phyloP scores from a whole-genome alignment of 2,329 filamentous ascomycete species.

The Aspergillus aculeatinus region DNA sequence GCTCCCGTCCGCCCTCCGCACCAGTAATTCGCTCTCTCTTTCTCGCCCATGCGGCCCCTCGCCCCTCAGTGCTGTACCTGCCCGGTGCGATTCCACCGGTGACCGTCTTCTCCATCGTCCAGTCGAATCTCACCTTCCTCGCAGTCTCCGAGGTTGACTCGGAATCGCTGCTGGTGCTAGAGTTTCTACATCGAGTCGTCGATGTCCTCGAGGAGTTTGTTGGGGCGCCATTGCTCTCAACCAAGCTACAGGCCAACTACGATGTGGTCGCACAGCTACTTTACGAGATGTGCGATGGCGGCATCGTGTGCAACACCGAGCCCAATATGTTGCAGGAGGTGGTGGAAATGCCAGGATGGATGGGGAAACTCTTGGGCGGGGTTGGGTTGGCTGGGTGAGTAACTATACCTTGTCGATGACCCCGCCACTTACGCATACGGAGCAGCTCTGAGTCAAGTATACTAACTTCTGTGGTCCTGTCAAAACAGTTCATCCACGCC shows the following conservation, averaged over 20 bases:
- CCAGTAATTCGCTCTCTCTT: conserved; percentile 79
- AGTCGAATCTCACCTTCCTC: conserved; percentile 83
- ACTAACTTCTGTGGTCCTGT: neutral
- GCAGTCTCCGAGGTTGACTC: conserved; percentile 82
- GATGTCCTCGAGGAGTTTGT: conserved; percentile 94
- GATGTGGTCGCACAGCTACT: conserved; percentile 91
- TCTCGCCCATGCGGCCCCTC: conserved; percentile 74
- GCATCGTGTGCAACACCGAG: conserved; percentile 85
- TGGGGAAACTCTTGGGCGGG: conserved; percentile 84
- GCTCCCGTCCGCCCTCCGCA: conserved; percentile 74
- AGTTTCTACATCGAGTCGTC: conserved; percentile 90
- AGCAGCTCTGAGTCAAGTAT: neutral
- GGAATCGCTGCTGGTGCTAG: conserved; percentile 84
- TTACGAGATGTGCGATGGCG: conserved; percentile 94
- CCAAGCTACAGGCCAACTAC: conserved; percentile 85
- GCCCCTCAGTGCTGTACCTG: conserved; percentile 83
- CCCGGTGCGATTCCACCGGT: conserved; percentile 79
- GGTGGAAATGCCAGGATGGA: conserved; percentile 85
- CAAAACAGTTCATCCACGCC: conserved; percentile 38
- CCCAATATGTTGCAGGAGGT: conserved; percentile 87
- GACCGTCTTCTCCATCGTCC: conserved; percentile 81
- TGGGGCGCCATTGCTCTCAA: conserved; percentile 78
- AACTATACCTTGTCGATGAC: neutral
- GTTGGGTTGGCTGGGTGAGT: conserved; percentile 75
- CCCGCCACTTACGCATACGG: neutral